These are phyloP conservation scores for Talaromyces adpressus DNA, from an alignment of 495 filamentous ascomycete genomes.

Conservation along the genomic window DNA sequence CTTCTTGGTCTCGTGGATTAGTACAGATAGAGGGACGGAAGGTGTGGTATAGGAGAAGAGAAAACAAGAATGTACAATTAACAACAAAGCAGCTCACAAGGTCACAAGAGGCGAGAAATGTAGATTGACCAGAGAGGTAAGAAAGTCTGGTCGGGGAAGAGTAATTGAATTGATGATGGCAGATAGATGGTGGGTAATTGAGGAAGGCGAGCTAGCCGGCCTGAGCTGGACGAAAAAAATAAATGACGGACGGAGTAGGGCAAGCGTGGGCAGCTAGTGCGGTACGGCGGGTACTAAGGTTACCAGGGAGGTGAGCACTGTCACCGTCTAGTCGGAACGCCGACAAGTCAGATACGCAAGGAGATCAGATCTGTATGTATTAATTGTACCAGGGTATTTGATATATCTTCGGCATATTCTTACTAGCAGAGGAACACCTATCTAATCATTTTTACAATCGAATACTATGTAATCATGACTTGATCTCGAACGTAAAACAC, in stretches of 20 bases:
- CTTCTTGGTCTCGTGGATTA: constrained; percentile 1
- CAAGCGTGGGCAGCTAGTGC: neutral
- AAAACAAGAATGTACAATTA: neutral
- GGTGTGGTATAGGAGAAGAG: neutral
- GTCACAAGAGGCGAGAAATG: constrained; percentile 7
- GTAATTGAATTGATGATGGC: constrained; percentile 8
- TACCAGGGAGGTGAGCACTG: neutral
- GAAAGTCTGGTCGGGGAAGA: constrained; percentile 8
- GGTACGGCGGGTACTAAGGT: neutral
- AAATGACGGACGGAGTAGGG: neutral
- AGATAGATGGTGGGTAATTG: constrained; percentile 10
- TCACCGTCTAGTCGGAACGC: neutral
- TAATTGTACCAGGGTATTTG: neutral
- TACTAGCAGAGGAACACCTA: neutral
- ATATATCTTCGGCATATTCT: neutral
- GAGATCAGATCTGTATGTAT: neutral
- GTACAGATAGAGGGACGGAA: neutral
- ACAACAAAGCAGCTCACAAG: neutral
- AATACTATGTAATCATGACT: neutral
- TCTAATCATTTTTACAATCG: neutral
- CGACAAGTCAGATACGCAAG: neutral
- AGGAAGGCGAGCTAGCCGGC: constrained; percentile 4
- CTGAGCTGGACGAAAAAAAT: neutral
- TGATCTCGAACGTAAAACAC: neutral
- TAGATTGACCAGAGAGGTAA: neutral